Percentiles rank a stretch among this genome's conserved stretches.
Evolutionary conservation across 2,329 filamentous ascomycete genomes (phyloP).

Genomic region (Albophoma yamanashiensis): DNA sequence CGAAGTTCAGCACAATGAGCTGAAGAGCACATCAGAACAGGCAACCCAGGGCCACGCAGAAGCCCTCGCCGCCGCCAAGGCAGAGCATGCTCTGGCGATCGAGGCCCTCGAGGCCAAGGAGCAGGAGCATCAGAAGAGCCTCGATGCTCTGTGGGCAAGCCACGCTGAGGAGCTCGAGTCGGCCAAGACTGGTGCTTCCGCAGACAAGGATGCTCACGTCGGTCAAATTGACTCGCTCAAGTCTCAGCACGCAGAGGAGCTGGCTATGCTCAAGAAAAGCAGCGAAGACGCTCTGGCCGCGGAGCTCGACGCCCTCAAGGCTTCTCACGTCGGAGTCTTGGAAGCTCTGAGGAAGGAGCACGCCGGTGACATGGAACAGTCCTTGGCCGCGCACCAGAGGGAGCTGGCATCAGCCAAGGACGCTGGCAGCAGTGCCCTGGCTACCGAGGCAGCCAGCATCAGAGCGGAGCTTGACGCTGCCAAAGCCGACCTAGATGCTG

Average conservation of each 20-base stretch:
- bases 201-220: slow-evolving; percentile 36
- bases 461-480: slow-evolving; percentile 22
- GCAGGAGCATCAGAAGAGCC: slow-evolving; percentile 39
- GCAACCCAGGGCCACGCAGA: slow-evolving; percentile 27
- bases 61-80: slow-evolving; percentile 30
- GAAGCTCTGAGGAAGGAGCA: slow-evolving; percentile 30
- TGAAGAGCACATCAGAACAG: slow-evolving; percentile 25
- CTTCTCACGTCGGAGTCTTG: slow-evolving; percentile 31
- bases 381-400: slow-evolving; percentile 18
- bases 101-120: slow-evolving; percentile 39
- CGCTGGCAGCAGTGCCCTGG: slow-evolving; percentile 14
- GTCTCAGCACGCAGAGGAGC: slow-evolving; percentile 39
- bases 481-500: slow-evolving; percentile 31
- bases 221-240: slow-evolving; percentile 45
- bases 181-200: slow-evolving; percentile 40
- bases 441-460: slow-evolving; percentile 19
- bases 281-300: slow-evolving; percentile 26
- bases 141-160: slow-evolving; percentile 44
- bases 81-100: slow-evolving; percentile 31
- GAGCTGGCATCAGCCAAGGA: slow-evolving; percentile 20
- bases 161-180: slow-evolving; percentile 49
- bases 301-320: slow-evolving; percentile 31
- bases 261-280: slow-evolving; percentile 32
- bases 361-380: slow-evolving; percentile 24
- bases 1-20: slow-evolving; percentile 44